phyloP scores from a whole-genome alignment of 2,329 filamentous ascomycete genomes.

The Xylariales sp. region DNA sequence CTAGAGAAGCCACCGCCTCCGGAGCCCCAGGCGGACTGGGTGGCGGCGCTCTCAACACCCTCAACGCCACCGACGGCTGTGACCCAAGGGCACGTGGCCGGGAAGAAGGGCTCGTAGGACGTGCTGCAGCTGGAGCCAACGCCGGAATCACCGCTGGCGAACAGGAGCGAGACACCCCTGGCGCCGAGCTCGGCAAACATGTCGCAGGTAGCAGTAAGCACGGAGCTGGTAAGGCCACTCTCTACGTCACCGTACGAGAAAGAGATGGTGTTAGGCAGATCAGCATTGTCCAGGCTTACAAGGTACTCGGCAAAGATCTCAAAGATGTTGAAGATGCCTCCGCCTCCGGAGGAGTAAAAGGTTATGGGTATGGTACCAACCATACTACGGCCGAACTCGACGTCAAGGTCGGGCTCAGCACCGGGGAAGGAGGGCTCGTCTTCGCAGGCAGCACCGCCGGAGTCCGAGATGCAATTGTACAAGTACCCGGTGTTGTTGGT shows the following conservation, averaged over 20 bases:
- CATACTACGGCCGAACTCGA: too few relatives aligned
- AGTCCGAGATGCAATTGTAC: too few relatives aligned
- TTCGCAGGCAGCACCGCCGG: too few relatives aligned
- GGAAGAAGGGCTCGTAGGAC: conserved; percentile 45
- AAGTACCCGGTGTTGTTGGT: too few relatives aligned
- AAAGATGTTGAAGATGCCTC: conserved; percentile 64
- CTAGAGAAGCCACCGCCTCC: conserved; percentile 48
- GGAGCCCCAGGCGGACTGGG: conserved; percentile 43
- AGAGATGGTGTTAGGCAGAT: conserved; percentile 56
- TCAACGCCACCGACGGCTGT: conserved; percentile 20
- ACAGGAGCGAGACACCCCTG: conserved; percentile 58
- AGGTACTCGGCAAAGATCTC: conserved; percentile 60
- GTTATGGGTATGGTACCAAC: too few relatives aligned
- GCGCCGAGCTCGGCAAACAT: conserved; percentile 60
- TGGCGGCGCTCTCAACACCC: conserved; percentile 17
- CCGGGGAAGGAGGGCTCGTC: too few relatives aligned
- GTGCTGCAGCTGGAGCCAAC: conserved; percentile 48
- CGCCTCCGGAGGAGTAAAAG: too few relatives aligned
- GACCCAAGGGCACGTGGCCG: conserved; percentile 39
- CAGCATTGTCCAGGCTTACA: conserved; percentile 41
- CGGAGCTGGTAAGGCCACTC: conserved; percentile 54
- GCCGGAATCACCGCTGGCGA: conserved; percentile 54
- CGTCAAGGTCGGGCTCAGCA: too few relatives aligned
- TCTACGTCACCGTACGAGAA: conserved; percentile 68
- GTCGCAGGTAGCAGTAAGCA: conserved; percentile 54